These are phyloP conservation scores for Microbotryomycetes sp. DNA, from an alignment of 1,284 basidiomycete genomes.

Conservation along the genomic window DNA sequence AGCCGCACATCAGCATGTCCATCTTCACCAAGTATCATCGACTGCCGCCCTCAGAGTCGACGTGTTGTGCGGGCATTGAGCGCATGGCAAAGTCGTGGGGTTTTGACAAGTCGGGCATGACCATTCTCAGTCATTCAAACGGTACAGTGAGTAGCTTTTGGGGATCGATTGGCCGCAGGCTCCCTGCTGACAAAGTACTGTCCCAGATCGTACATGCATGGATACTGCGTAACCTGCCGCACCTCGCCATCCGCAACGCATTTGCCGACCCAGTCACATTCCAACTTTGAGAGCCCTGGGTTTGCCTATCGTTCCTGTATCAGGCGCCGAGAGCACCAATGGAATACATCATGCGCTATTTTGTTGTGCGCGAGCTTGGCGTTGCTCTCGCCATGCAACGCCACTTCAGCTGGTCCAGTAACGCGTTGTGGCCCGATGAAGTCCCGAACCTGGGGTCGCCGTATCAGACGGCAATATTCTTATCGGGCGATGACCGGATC, in stretches of 20 bases:
- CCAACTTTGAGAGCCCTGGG: constrained; percentile 54
- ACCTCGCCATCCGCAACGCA: constrained; percentile 62
- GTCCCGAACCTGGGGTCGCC: constrained; percentile 63
- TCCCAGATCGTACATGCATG: constrained; percentile 65
- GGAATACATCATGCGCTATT: constrained; percentile 69
- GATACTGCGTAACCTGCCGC: constrained; percentile 70
- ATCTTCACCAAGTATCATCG: constrained; percentile 69
- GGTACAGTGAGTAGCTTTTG: constrained; percentile 48
- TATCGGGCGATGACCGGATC: constrained; percentile 74
- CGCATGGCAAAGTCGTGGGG: constrained; percentile 55
- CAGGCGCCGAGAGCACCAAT: constrained; percentile 42
- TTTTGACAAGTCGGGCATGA: constrained; percentile 57
- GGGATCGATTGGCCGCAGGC: not conserved
- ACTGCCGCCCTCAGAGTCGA: constrained; percentile 56
- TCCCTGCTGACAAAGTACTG: constrained; percentile 42
- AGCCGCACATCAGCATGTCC: constrained; percentile 76
- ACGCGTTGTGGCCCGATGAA: constrained; percentile 79
- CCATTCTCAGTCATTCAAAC: constrained; percentile 79
- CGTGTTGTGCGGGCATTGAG: constrained; percentile 56
- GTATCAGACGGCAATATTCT: constrained; percentile 52
- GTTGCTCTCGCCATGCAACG: constrained; percentile 75
- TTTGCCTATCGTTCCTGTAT: constrained; percentile 52
- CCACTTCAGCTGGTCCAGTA: constrained; percentile 59
- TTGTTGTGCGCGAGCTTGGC: constrained; percentile 75
- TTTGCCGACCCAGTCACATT: constrained; percentile 79